These are phyloP conservation scores for Trapa incisa DNA, from an alignment of 345 rosid species.

Conservation along the genomic window DNA sequence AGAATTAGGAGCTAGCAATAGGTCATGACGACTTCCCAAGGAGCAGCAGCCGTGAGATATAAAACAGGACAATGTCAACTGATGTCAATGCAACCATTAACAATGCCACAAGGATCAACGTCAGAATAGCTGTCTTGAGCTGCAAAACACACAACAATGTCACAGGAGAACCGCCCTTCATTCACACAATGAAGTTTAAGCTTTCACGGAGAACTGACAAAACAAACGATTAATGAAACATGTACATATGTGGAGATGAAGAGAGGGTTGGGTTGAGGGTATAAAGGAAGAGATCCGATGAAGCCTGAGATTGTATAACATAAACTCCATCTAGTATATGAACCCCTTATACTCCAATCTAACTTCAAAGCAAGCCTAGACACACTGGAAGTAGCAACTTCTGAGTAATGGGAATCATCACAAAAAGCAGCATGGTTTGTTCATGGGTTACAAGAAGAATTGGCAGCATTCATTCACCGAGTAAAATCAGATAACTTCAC, in stretches of 20 bases:
- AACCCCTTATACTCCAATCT: no score
- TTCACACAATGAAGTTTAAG: background rate
- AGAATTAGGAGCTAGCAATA: background rate
- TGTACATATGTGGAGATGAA: background rate
- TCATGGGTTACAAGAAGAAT: background rate
- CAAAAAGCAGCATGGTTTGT: background rate
- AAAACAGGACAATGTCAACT: constrained; percentile 50
- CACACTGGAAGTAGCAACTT: no score
- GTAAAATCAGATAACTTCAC: background rate
- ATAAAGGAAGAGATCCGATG: no score
- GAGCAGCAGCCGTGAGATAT: constrained; percentile 39
- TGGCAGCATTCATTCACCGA: background rate
- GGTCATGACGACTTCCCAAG: constrained; percentile 29
- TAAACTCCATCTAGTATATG: no score
- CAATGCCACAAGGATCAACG: constrained; percentile 55
- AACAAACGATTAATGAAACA: no score
- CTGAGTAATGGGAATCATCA: background rate
- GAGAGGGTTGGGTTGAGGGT: no score
- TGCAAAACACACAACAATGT: constrained; percentile 17
- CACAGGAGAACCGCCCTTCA: background rate
- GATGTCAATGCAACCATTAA: constrained; percentile 61
- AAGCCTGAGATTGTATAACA: no score
- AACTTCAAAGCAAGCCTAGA: no score
- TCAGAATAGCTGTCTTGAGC: constrained; percentile 70
- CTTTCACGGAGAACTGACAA: background rate